These are phyloP conservation scores for Isochrysis galbana DNA, from an alignment of 78 protist species.

Conservation along the genomic window DNA sequence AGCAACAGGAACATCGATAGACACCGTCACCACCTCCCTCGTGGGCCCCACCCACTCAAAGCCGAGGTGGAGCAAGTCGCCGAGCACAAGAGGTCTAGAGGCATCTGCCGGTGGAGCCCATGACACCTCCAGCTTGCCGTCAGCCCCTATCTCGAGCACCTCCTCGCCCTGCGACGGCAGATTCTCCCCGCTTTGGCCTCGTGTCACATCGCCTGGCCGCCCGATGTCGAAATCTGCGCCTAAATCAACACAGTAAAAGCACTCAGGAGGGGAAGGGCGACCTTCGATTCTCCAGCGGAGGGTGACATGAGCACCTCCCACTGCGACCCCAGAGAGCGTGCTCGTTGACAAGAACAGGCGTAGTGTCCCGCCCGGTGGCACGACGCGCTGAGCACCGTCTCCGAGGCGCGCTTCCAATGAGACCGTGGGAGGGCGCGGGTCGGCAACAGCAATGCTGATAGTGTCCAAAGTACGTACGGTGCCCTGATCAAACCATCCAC, in stretches of 20 bases:
- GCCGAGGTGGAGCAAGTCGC: neutral
- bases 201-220: neutral
- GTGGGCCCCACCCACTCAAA: constrained; percentile 17
- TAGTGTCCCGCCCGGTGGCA: neutral
- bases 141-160: neutral
- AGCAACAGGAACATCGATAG: neutral
- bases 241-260: no score
- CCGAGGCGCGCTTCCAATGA: neutral
- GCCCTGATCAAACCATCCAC: no score
- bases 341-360: neutral
- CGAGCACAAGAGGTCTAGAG: neutral
- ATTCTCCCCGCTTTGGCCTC: neutral
- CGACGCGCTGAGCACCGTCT: neutral
- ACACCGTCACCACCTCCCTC: neutral
- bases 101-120: neutral
- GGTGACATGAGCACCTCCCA: neutral
- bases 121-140: neutral
- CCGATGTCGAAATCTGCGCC: no score
- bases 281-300: neutral
- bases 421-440: constrained; percentile 27
- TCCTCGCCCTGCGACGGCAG: neutral
- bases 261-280: neutral
- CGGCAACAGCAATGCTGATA: neutral
- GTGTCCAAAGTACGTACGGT: neutral
- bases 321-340: neutral